These are phyloP conservation scores for Penstemon davidsonii DNA, from an alignment of 257 asterid species.

Conservation along the genomic window DNA sequence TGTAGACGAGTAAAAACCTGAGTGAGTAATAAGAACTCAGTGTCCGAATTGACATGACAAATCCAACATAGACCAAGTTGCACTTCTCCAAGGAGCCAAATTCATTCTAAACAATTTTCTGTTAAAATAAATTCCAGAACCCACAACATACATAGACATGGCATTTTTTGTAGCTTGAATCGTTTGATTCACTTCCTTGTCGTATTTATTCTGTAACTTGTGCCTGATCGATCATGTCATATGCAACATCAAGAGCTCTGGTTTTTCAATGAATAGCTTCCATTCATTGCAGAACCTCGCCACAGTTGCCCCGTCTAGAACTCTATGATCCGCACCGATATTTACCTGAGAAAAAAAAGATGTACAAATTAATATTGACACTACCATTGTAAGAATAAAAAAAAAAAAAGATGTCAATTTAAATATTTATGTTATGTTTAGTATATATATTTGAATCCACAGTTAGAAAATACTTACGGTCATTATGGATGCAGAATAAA, in stretches of 20 bases:
- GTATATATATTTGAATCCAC: neutral
- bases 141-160: too few species aligned
- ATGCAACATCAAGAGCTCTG: slow-evolving; percentile 79
- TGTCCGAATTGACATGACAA: too few species aligned
- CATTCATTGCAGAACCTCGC: slow-evolving; percentile 92
- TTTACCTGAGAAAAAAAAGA: slow-evolving; percentile 52
- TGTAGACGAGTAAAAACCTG: too few species aligned
- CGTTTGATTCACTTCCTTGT: neutral
- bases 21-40: too few species aligned
- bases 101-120: too few species aligned
- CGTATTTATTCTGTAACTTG: neutral
- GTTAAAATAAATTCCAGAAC: too few species aligned
- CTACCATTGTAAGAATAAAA: neutral
- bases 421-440: neutral
- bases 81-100: too few species aligned
- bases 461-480: slow-evolving; percentile 49
- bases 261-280: slow-evolving; percentile 78
- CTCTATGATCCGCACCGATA: slow-evolving; percentile 89
- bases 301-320: slow-evolving; percentile 90
- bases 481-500: slow-evolving; percentile 71
- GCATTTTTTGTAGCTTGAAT: too few species aligned
- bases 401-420: too few species aligned
- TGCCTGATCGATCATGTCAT: slow-evolving; percentile 46
- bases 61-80: too few species aligned
- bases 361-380: neutral